Evolutionary conservation across 345 rosid genomes (phyloP), one percentile per base, ranked within the genome.

Genomic region (Linum tenue): DNA sequence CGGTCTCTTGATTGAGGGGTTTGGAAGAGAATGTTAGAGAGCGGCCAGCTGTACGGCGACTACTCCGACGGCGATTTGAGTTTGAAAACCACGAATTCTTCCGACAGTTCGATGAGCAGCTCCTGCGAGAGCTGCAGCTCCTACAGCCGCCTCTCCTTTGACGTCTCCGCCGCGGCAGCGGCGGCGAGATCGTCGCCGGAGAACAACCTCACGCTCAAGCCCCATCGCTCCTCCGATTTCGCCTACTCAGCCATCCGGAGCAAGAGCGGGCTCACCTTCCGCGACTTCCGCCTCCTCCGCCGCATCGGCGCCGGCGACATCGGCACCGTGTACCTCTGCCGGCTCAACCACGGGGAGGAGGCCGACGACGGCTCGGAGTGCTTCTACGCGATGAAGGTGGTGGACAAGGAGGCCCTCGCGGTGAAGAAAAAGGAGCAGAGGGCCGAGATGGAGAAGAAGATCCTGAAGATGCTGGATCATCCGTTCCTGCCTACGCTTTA

Each of bases 401-500:
- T 94, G 56, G 94, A 94, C 55, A 90, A 81, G 73, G 91, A 83
- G 17, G 86, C 80, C 0, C 69, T 84, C 55, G 90, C 74, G 22
- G 51, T 74, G 79, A 94, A 90, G 83, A 86, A 94, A 68, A 94
- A 94, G 68, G 75, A 77, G 64, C 85, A 84, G 2, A 82, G 97
- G 53, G 95, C 89, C 1, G 92, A 86, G 68, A 86, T 82, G 90
- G 99, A 94, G 83, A 86, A 79, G 58, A 82, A 75, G 75, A 83
- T 94, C 17, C 66, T 90, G 64, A 88, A 85, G 69, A 94, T 88
- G 95, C 72, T 90, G 8, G 97, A 90, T 70, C 97, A 94, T 69
- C 99, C 99, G 0, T 94, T 94, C 75, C 64, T 94, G 75, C 99
- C 99, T 3, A 85, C 86, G 38, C 80, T 94, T 12, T 94, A 86